A percentile compares a stretch with the other conserved stretches of the same genome.
These are phyloP conservation scores for Trypanosoma vivax DNA, from an alignment of 208 protist genomes.

Conservation along the genomic window DNA sequence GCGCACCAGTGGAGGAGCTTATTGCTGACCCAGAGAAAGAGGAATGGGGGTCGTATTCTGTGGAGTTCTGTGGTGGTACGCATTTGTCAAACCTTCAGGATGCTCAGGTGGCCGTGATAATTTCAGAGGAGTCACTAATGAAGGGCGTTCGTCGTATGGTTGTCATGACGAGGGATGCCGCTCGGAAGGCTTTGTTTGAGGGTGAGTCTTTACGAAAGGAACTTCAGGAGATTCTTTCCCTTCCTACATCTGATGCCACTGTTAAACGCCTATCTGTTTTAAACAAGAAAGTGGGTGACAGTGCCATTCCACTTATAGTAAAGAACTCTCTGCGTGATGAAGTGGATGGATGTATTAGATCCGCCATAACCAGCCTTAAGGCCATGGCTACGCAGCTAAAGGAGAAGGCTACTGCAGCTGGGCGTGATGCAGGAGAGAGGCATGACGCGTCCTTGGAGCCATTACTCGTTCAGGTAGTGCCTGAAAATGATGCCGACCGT, in stretches of 20 bases:
- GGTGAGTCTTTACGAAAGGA: conserved; percentile 50
- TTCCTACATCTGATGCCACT: conserved; percentile 35
- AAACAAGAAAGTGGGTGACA: conserved; percentile 87
- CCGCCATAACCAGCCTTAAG: conserved; percentile 67
- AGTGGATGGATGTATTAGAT: conserved; percentile 79
- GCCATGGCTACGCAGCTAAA: conserved; percentile 46
- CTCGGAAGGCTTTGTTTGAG: conserved; percentile 38
- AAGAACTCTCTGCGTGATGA: conserved; percentile 77
- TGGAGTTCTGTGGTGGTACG: conserved; percentile 98
- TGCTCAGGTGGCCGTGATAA: conserved; percentile 86
- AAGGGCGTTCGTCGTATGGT: conserved; percentile 89
- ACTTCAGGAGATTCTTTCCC: conserved; percentile 32
- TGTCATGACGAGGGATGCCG: conserved; percentile 63
- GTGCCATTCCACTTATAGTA: conserved; percentile 51
- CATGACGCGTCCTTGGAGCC: conserved; percentile 36
- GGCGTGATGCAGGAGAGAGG: conserved; percentile 35
- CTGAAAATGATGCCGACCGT: conserved; percentile 72
- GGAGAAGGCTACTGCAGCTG: conserved; percentile 56
- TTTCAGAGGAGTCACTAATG: conserved; percentile 92
- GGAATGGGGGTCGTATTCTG: conserved; percentile 83
- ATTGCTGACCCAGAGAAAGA: conserved; percentile 83
- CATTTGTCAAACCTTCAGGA: conserved; percentile 88
- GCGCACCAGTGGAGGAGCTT: conserved; percentile 85
- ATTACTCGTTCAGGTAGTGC: conserved; percentile 41
- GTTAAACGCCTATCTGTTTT: conserved; percentile 87